Base-by-base conservation (phyloP, 129 eudicot genomes). In the Scalesia atractyloides region DNA sequence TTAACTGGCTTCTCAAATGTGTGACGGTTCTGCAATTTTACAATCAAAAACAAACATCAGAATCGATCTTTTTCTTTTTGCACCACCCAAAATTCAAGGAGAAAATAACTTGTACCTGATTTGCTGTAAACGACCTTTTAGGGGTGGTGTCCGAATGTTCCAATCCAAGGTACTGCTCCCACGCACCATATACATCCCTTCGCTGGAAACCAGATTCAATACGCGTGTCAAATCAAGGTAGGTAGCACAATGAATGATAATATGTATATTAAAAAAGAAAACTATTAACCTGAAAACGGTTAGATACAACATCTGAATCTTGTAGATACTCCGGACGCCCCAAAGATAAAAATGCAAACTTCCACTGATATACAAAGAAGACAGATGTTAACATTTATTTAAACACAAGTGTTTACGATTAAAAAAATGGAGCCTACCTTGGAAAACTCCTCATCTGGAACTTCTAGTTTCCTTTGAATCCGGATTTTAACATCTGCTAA, bases 151-250 rank as follows among this genome's bases (percentile, higher is more conserved):
- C 89, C 17, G 97, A 79, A 76, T 94, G 98, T 68, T 94, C 98
- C 83, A 94, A 82, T 56, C 98, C 98, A 67, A 94, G 90, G 83
- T 88, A 94, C 79, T 90, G 98, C 88, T 90, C 97, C 98, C 97
- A 94, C 14, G 91, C 91, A 77, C 96, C 97, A 83, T 94, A 90
- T 17, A 87, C 93, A 78, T 88, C 97, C 79, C 96, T 86, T 84
- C 89, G 79, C 98, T 90, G 71, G 64, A 73, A 50, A 75, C 19
- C 67, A 68, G 64, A 51, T 49, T 63, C 36, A 59, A 62, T 61
- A 74, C 53, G 24, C 3, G 19, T 69, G 69, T 47, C 65, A 72
- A 15, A 34, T 10, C 41, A 73, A 56, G n/a, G 18, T 7, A 41
- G 61, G 33, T 58, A 56, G 4, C 16, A 56, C 20, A 34, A 64